Evolutionary conservation across 306 rosid genomes (phyloP), one percentile per base, ranked within the genome.

Genomic region (Inga laurina): DNA sequence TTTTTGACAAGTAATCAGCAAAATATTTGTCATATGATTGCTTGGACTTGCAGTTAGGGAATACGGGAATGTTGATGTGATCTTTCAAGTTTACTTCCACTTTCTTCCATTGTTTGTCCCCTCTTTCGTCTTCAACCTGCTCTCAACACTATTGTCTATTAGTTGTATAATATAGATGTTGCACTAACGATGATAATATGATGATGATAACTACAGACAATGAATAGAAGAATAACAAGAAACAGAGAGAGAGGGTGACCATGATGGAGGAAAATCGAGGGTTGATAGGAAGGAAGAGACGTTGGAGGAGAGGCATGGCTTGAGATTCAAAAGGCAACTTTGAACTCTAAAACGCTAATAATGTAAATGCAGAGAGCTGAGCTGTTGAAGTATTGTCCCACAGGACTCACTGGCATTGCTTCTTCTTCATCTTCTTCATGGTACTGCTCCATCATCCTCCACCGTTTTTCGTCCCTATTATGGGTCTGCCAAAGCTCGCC

Each of bases 201-300:
- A 45, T 49, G 54, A 49, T 49, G 54, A 13, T 49, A 15, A 52
- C 22, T 18, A 16, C 2, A 16, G 1, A 18, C n/a, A 16, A 51
- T 49, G n/a, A 16, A 52, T 18, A 52, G 59, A 52, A 52, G 59
- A 52, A 52, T 15, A 15, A 15, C 21, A 49, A 45, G 49, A 45
- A 45, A 8, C 10, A 27, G 37, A 27, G 51, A 69, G 16, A 35
- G 84, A n/a, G 30, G 8, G 71, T 2, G 39, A 89, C 95, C 91
- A 87, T 88, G 81, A 88, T 74, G 37, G 92, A 91, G 77, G 90
- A 88, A 82, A 91, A 88, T n/a, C 90, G 90, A 27, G 91, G 84
- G 83, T 80, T 90, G 62, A 90, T 82, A 37, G 91, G 87, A 67
- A 91, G 91, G 75, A 90, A 82, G 37, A 80, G 62, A 74, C 86